Evolutionary conservation across 2,329 filamentous ascomycete genomes (phyloP).

Genomic region (Whalleya microplaca): DNA sequence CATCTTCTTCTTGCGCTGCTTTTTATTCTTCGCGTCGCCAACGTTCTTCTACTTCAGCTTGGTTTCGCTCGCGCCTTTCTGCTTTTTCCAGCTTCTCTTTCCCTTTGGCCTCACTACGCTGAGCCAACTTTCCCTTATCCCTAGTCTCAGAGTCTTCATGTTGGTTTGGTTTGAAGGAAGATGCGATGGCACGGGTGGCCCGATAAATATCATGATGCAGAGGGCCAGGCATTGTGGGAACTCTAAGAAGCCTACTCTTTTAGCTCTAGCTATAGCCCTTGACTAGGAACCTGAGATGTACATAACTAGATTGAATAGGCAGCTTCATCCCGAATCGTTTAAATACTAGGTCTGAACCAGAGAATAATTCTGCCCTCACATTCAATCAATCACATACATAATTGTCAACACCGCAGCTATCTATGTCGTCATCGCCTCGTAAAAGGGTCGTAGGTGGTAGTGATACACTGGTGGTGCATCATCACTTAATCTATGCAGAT

Average conservation of each 20-base stretch:
- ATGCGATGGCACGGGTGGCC: neutral
- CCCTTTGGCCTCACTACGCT: conserved; percentile 29
- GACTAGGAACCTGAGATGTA: neutral
- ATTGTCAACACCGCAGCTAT: neutral
- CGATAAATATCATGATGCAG: conserved; percentile 4
- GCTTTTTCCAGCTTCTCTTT: conserved; percentile 36
- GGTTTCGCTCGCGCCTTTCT: conserved; percentile 34
- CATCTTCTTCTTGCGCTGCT: conserved; percentile 17
- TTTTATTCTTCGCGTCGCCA: conserved; percentile 36
- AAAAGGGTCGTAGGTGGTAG: neutral
- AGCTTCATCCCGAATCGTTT: too few relatives aligned
- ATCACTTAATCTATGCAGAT: too few relatives aligned
- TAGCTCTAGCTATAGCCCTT: neutral
- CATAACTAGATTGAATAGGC: neutral
- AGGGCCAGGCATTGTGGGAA: conserved; percentile 7
- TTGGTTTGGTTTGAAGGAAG: conserved; percentile 4
- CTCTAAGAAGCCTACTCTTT: neutral
- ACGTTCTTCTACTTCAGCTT: conserved; percentile 27
- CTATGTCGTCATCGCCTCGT: conserved; percentile 14
- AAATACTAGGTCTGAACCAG: too few relatives aligned
- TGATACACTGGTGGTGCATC: too few relatives aligned
- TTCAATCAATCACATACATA: neutral
- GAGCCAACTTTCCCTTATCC: conserved; percentile 27
- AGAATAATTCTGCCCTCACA: neutral
- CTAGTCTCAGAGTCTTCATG: conserved; percentile 5